Percentiles rank a stretch among this genome's conserved stretches.
phyloP scores from a whole-genome alignment of 495 filamentous ascomycete species.

The Neurospora pannonica region DNA sequence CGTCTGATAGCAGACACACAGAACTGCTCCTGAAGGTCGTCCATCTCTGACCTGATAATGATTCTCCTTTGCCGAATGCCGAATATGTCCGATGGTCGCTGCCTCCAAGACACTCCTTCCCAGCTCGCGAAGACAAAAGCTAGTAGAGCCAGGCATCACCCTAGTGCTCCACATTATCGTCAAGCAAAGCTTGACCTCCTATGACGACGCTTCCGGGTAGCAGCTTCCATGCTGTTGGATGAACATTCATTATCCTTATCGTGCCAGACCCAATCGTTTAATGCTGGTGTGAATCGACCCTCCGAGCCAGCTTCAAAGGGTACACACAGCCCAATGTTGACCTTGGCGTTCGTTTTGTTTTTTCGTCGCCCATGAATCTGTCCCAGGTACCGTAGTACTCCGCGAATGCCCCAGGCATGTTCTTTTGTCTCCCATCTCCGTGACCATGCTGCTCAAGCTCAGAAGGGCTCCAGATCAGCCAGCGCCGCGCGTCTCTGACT shows the following conservation, averaged over 20 bases:
- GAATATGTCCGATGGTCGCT: neutral
- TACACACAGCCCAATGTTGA: neutral
- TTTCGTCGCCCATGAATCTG: neutral
- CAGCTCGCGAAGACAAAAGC: neutral
- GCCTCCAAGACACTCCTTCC: neutral
- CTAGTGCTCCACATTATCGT: neutral
- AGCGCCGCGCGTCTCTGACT: constrained; percentile 19
- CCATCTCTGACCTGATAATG: neutral
- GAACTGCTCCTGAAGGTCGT: neutral
- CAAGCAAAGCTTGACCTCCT: neutral
- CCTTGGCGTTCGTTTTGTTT: neutral
- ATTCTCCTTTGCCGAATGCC: neutral
- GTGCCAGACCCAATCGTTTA: neutral
- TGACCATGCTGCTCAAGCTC: neutral
- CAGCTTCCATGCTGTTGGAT: neutral
- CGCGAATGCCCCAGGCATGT: neutral
- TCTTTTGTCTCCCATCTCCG: neutral
- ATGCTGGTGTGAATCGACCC: neutral
- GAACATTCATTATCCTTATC: neutral
- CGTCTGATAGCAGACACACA: neutral
- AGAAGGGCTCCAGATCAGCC: constrained; percentile 26
- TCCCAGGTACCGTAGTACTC: neutral
- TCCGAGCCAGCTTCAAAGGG: neutral
- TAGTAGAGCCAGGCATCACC: neutral
- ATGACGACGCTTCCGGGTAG: neutral